These are phyloP conservation scores for Vachellia collinsii DNA, from an alignment of 306 rosid species.

Conservation along the genomic window DNA sequence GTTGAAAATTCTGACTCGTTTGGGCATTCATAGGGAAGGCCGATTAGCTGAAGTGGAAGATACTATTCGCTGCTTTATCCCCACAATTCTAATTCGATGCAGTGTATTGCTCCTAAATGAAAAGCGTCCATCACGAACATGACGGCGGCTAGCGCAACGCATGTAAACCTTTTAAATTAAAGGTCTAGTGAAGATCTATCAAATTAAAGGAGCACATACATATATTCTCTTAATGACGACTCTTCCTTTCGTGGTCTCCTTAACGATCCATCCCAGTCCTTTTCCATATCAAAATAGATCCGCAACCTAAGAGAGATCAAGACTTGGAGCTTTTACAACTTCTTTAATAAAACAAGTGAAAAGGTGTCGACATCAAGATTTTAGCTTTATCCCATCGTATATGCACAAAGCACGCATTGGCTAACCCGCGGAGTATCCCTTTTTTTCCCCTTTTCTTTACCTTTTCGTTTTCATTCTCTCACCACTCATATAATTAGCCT, in stretches of 20 bases:
- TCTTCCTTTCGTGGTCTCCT: neutral
- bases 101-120: neutral
- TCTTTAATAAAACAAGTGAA: neutral
- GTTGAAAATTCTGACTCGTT: neutral
- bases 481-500: neutral
- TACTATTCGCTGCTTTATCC: constrained; percentile 20
- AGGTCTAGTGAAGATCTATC: neutral
- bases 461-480: neutral
- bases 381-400: neutral
- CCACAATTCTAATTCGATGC: constrained; percentile 22
- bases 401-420: neutral
- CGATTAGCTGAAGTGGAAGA: neutral
- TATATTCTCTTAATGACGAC: neutral
- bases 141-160: constrained; percentile 28
- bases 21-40: neutral
- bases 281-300: too few relatives aligned
- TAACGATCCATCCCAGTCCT: neutral
- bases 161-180: neutral
- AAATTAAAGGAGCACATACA: neutral
- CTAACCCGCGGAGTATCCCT: neutral
- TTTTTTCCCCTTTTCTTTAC: neutral
- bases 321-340: neutral
- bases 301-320: neutral
- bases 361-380: neutral
- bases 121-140: constrained; percentile 9